Evolutionary conservation across 768 basidiomycete species (phyloP), one percentile per base, ranked within the genome.

Genomic region (Candolleomyces efflorescens): DNA sequence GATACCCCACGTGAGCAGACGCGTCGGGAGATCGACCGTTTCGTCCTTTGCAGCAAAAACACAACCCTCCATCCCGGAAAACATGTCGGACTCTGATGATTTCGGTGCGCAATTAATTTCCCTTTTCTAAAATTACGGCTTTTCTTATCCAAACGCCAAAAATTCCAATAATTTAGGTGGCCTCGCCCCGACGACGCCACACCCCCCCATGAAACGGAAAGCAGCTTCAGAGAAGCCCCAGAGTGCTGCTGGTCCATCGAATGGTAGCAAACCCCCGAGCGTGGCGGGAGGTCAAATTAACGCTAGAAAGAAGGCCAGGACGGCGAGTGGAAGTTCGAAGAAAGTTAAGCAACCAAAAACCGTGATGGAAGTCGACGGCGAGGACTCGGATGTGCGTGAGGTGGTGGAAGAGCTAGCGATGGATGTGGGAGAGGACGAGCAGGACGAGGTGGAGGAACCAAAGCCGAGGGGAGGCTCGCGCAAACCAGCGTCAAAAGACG

Each of bases 21-120:
- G 55, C 55, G 55, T 56, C 54, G 18, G 44, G 22, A 45, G 15
- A 23, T 13, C 17, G 41, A 20, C 17, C 18, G 18, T 10, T 36
- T 51, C 26, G 15, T n/a, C 49, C 32, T 32, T 5, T 7, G 32
- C 11, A 32, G 7, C 32, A 6, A 20, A n/a, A 48, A 48, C 46
- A 24, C 46, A 15, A 6, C n/a, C 43, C 37, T 37, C 43, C n/a
- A 23, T 6, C 32, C 24, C 17, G 22, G 17, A 15, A 39, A 47
- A 17, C 43, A 65, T 65, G 64, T 65, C 64, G 46, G 64, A 65
- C 39, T 62, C 60, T 17, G 64, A 65, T 47, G 64, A 65, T 5
- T 53, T 65, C 48, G 63, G 64, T 65, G 23, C 13, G 63, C 59
- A 23, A 43, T 23, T 12, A 39, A 17, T 39, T 17, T 24, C 18